Evolutionary conservation across 768 basidiomycete genomes (phyloP).

Genomic region (Psilocybe tampanensis): DNA sequence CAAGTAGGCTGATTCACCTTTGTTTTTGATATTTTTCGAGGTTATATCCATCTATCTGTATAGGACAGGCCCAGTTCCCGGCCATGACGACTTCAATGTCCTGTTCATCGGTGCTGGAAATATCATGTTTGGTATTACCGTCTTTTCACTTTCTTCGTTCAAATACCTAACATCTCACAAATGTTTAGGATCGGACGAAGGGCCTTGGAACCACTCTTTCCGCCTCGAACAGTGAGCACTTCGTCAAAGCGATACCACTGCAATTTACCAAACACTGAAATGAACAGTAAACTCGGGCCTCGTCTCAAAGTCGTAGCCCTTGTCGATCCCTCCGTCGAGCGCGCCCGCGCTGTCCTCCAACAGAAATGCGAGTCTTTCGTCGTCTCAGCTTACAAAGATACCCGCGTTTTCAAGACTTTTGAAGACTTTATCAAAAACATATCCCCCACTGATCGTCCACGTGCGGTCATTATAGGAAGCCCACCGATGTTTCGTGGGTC

Average conservation of each 20-base stretch:
- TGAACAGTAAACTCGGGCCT: constrained; percentile 82
- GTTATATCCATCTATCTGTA: constrained; percentile 3
- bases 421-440: constrained; percentile 82
- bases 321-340: constrained; percentile 87
- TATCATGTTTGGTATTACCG: constrained; percentile 87
- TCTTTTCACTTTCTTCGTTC: background rate
- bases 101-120: constrained; percentile 96
- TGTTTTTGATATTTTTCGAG: constrained; percentile 4
- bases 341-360: constrained; percentile 77
- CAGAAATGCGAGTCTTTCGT: constrained; percentile 95
- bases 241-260: constrained; percentile 13
- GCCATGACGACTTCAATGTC: constrained; percentile 84
- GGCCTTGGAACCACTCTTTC: constrained; percentile 93
- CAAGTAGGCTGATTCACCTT: constrained; percentile 49
- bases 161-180: background rate
- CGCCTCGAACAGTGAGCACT: constrained; percentile 81
- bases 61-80: constrained; percentile 54
- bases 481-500: constrained; percentile 95
- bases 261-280: background rate
- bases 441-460: constrained; percentile 65
- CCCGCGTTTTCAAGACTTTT: constrained; percentile 80
- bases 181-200: constrained; percentile 74
- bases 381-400: constrained; percentile 89
- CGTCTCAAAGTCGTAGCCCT: constrained; percentile 96
- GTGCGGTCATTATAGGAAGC: constrained; percentile 85